Evolutionary conservation across 495 filamentous ascomycete genomes (phyloP), one percentile per base, ranked within the genome.

Genomic region (Penicillium herquei): DNA sequence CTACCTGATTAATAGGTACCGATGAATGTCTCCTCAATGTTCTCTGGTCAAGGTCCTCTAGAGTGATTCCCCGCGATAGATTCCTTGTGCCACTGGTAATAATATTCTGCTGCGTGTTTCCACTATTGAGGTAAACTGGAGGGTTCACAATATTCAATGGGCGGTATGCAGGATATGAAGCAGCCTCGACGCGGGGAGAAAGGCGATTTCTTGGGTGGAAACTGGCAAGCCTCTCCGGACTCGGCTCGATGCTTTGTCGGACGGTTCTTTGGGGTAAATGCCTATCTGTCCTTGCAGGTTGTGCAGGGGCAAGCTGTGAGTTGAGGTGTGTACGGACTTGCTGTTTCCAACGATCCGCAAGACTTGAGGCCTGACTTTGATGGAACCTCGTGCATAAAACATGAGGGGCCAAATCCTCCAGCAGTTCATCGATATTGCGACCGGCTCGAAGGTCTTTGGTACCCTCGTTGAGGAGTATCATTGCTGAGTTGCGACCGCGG

Each of bases 351-450:
- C 48, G 16, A 8, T 10, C 0, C 0, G 39, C 43, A n/a, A 72
- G 51, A 26, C 9, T 37, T 0, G 14, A 16, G 6, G 69, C 65
- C 45, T 72, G 65, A 7, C 13, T n/a, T 39, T 67, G 65, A 41
- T 72, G 70, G 10, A 46, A 64, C 3, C 53, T 26, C 9, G 31
- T 62, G 43, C 70, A 70, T 21, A 70, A 58, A 30, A 67, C 60
- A 39, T 62, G 33, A 13, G 59, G 62, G 37, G 70, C 70, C 4
- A 72, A 31, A 18, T 64, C 42, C 26, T 64, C 40, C 1, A 72
- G 52, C 3, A 67, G 40, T 3, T 32, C 21, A 40, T 66, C 37
- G 39, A 70, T 63, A 9, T 17, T 18, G 2, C 43, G 16, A 30
- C 67, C 67, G 1, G 42, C 51, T 9, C 45, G 51, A 49, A 70